phyloP scores from a whole-genome alignment of 371 early-diverging fungal genomes.

The Mucor lusitanicus region DNA sequence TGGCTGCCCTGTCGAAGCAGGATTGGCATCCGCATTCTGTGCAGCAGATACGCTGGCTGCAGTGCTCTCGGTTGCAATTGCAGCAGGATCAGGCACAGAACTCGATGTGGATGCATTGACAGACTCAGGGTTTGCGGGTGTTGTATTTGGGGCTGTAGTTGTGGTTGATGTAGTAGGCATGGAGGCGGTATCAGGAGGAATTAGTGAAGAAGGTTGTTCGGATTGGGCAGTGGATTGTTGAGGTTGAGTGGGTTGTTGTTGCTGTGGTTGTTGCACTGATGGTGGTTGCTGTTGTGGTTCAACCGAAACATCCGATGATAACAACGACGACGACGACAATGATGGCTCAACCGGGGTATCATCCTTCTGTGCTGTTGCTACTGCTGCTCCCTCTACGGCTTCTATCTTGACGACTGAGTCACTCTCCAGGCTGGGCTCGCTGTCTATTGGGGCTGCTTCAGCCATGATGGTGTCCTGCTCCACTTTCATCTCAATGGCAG shows the following conservation, averaged over 20 bases:
- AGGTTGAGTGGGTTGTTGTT: background rate
- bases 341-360: constrained; percentile 15
- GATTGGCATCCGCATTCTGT: background rate
- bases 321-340: background rate
- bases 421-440: background rate
- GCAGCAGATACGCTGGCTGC: background rate
- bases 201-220: background rate
- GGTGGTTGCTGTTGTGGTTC: constrained; percentile 4
- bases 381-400: background rate
- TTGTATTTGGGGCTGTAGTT: background rate
- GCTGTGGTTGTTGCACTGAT: background rate
- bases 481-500: background rate
- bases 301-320: background rate
- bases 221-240: background rate
- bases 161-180: background rate
- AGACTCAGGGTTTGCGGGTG: background rate
- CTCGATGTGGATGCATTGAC: background rate
- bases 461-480: background rate
- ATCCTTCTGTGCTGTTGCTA: constrained; percentile 1
- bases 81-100: background rate
- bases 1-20: background rate
- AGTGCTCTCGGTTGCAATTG: background rate
- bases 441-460: background rate
- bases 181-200: background rate
- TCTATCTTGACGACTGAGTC: background rate